phyloP scores from a whole-genome alignment of 805 yeast genomes.

The Candida cerambycidarum region DNA sequence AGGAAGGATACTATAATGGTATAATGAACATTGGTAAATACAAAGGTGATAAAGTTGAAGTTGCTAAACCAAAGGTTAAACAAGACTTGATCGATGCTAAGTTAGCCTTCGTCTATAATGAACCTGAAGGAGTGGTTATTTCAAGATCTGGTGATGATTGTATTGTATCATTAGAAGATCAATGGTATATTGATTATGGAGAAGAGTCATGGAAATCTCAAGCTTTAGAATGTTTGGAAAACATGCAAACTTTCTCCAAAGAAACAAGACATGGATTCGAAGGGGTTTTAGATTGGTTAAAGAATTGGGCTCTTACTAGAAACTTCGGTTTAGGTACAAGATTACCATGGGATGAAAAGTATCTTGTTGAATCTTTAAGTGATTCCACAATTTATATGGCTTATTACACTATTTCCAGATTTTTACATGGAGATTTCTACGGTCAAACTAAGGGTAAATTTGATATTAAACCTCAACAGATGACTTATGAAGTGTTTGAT shows the following conservation, averaged over 20 bases:
- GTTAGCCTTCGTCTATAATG: conserved; percentile 85
- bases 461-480: conserved; percentile 71
- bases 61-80: conserved; percentile 83
- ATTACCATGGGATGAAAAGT: conserved; percentile 95
- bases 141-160: conserved; percentile 97
- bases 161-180: conserved; percentile 95
- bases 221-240: conserved; percentile 74
- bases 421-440: conserved; percentile 81
- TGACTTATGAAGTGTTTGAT: conserved; percentile 94
- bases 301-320: conserved; percentile 98
- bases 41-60: conserved; percentile 86
- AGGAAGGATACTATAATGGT: conserved; percentile 96
- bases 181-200: conserved; percentile 98
- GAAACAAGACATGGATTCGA: conserved; percentile 92
- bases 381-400: conserved; percentile 97
- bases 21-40: conserved; percentile 75
- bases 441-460: conserved; percentile 76
- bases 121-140: conserved; percentile 86
- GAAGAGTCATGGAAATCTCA: conserved; percentile 84
- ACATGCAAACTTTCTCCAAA: conserved; percentile 73
- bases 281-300: conserved; percentile 92
- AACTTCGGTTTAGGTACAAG: conserved; percentile 93
- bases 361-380: conserved; percentile 89
- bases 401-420: conserved; percentile 85
- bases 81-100: conserved; percentile 76